Base-by-base conservation (phyloP, 73 alveolate species). In the Paramecium bursaria region DNA sequence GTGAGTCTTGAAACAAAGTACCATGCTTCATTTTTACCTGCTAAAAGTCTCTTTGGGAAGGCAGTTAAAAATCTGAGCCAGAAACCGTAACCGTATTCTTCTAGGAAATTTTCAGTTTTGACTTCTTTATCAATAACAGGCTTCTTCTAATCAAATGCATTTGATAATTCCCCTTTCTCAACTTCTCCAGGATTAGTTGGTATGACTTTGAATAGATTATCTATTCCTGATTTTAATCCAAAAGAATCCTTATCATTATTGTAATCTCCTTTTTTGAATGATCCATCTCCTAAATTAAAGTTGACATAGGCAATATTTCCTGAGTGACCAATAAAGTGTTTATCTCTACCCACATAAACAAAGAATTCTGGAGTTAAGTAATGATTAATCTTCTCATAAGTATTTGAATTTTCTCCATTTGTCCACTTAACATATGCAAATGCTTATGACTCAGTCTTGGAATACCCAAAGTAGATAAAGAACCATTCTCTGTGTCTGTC, bases 391-490 rank as follows among this genome's bases (percentile, higher is more conserved):
- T 67, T 47, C 26, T 67, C 82, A 5, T 17, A 67, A 25, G 3
- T 67, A 44, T 39, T 21, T 30, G 82, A 67, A 46, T 67, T 57
- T 42, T 67, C 82, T 5, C 82, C 57, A 15, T 31, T 57, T 1
- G 82, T 67, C 82, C 82, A 67, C 44, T 67, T 67, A 22, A 67
- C 82, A 42, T 30, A 67, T 19, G 55, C 82, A 67, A 39, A 67
- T 0, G 82, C 82, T 6, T 67, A 39, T 67, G 46, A 39, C 10
- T 42, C 4, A 15, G 44, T 35, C 55, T 67, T 67, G 7, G 82
- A 67, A 42, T 67, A 67, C 21, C 82, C 82, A 67, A 25, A 67
- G n/a, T 67, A 67, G 10, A 67, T 27, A 15, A 25, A 67, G 60
- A 67, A 67, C 82, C 82, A 67, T 67, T 67, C 82, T 3, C 22